Conservation (phyloP, 2,329 filamentous ascomycete species). For the Colletotrichum chlorophyti region DNA sequence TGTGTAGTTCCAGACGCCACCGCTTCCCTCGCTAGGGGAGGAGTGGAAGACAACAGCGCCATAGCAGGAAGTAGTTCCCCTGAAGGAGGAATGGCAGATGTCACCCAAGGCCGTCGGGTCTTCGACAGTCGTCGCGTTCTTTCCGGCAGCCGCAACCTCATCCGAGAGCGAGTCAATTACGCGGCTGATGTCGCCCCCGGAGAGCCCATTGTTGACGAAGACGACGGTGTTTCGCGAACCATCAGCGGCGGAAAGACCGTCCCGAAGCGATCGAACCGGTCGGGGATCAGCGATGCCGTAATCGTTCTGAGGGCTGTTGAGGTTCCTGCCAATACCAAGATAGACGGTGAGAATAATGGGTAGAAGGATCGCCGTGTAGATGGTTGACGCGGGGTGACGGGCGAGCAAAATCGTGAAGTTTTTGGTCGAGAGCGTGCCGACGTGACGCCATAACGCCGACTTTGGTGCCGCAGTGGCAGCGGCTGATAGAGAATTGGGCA, state of each 20-base stretch:
- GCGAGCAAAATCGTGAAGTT: conserved; percentile 64
- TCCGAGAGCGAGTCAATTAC: conserved; percentile 69
- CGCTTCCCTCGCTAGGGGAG: conserved; percentile 62
- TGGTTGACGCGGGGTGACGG: conserved; percentile 58
- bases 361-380: conserved; percentile 64
- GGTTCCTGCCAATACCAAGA: conserved; percentile 76
- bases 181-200: conserved; percentile 73
- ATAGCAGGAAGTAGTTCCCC: conserved; percentile 74
- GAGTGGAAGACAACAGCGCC: conserved; percentile 76
- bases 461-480: conserved; percentile 6
- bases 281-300: conserved; percentile 73
- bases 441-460: conserved; percentile 49
- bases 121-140: conserved; percentile 33
- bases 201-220: conserved; percentile 78
- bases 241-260: conserved; percentile 5
- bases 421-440: conserved; percentile 66
- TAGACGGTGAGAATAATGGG: conserved; percentile 65
- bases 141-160: conserved; percentile 33
- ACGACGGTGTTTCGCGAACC: conserved; percentile 67
- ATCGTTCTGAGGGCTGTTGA: conserved; percentile 78
- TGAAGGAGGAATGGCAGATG: conserved; percentile 64
- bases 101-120: conserved; percentile 38
- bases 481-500: background rate
- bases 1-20: conserved; percentile 73
- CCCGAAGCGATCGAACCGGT: conserved; percentile 65